Evolutionary conservation across 352 stramenopile genomes (phyloP), one percentile per base, ranked within the genome.

Genomic region (Pythium guiyangense): DNA sequence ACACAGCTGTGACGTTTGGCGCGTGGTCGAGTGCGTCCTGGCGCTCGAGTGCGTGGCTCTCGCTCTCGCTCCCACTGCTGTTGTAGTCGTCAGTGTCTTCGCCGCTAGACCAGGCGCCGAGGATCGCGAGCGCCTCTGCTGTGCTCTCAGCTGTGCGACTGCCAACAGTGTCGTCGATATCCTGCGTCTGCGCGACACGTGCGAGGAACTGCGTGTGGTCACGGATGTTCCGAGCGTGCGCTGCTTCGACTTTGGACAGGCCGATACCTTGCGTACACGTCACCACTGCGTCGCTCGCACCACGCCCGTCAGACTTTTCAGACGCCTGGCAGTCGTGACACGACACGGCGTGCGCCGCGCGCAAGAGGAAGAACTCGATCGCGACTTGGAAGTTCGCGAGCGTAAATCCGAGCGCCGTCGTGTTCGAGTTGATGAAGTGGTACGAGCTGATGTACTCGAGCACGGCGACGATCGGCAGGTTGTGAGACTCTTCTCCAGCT

Each of bases 341-440:
- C 43, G 46, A 62, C 29, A 60, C 46, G 0, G 61, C 20, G 39
- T 71, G 64, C 8, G 57, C 44, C 4, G 65, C 75, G 25, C 72
- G 76, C 64, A 86, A 64, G 18, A 90, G 40, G n/a, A 91, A 89
- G 61, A 79, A 91, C 56, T 91, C 77, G 31, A 89, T 52, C 9
- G 79, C 84, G 31, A 93, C 81, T 65, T 91, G 79, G 46, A 91
- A 93, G 39, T 86, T 93, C 10, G 80, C 84, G 26, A 91, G 72
- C 44, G 79, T 89, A 54, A 89, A 93, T 20, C 84, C 84, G 17
- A 93, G 54, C 15, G 79, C 80, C 11, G 84, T 89, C 9, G 79
- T 88, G 57, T 86, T 90, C 11, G 80, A 90, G 63, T 90, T 90
- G 67, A 93, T 88, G 53, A 93, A 91, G 46, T 91, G 84, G 53